phyloP scores from a whole-genome alignment of 257 asterid genomes.

The Ehretia macrophylla region DNA sequence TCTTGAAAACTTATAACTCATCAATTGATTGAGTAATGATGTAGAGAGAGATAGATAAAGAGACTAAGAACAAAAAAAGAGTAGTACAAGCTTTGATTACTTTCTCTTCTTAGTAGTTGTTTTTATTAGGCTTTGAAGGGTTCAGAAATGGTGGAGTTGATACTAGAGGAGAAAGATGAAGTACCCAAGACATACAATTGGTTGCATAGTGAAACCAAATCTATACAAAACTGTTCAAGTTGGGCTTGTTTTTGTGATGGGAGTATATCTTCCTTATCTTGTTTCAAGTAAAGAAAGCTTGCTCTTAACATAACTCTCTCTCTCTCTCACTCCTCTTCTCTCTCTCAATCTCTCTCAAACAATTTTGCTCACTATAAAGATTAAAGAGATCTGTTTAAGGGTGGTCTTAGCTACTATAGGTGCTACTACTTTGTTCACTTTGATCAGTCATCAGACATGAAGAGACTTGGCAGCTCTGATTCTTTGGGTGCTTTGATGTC shows the following conservation, averaged over 20 bases:
- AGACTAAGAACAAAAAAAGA: background rate
- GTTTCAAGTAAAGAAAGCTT: slow-evolving; percentile 21
- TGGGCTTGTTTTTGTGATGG: slow-evolving; percentile 51
- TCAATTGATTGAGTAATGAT: slow-evolving; percentile 48
- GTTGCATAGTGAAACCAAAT: slow-evolving; percentile 30
- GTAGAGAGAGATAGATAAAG: slow-evolving; percentile 24
- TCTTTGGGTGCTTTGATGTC: slow-evolving; percentile 83
- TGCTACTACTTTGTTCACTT: slow-evolving; percentile 9
- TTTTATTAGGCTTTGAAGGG: slow-evolving; percentile 41
- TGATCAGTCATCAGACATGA: slow-evolving; percentile 44
- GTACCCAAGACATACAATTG: slow-evolving; percentile 41
- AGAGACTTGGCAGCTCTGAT: slow-evolving; percentile 68
- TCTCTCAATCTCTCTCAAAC: slow-evolving; percentile 8
- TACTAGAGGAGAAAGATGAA: slow-evolving; percentile 41
- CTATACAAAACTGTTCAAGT: slow-evolving; percentile 61
- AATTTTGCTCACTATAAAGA: slow-evolving; percentile 4
- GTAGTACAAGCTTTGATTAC: slow-evolving; percentile 22
- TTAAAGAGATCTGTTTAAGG: slow-evolving; percentile 23
- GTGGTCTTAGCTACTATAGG: background rate
- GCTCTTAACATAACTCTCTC: background rate
- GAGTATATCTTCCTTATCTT: slow-evolving; percentile 30
- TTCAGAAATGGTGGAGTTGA: slow-evolving; percentile 35
- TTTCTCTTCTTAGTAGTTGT: background rate
- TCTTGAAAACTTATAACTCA: slow-evolving; percentile 8
- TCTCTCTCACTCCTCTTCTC: slow-evolving; percentile 5